Base-by-base conservation (phyloP, 148 eudicot genomes). In the Selenicereus undatus region DNA sequence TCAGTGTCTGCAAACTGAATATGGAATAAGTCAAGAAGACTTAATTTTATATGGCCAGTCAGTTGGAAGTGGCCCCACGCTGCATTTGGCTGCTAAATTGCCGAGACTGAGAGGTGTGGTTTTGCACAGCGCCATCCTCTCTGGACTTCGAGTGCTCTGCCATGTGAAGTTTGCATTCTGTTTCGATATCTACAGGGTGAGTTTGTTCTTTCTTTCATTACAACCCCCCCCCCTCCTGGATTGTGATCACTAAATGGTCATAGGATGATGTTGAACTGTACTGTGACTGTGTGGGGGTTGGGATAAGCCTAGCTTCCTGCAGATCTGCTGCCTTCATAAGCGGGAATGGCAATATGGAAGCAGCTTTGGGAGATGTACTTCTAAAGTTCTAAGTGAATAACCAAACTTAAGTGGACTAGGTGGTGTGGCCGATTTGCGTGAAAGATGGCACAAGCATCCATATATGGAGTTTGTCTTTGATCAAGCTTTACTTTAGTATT, bases 71-170 rank as follows among this genome's bases (percentile, higher is more conserved):
- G 99, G 99, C 48, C 99, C 99, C 70, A 97, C 98, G 30, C 80
- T 97, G 79, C 99, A 97, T 82, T 83, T 97, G 68, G 97, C 99
- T 27, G 88, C 99, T 73, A 88, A 93, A 78, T 84, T 94, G 76
- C 99, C 99, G 43, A 92, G 99, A 84, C 80, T 97, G 85, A 94
- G 99, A 82, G 99, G 99, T n/a, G 98, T 97, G 54, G 97, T 97
- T 89, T 90, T 97, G 86, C 99, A 97, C 80, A 97, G 99, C 84
- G 99, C 94, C 84, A 97, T 97, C 82, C 97, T 97, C 73, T 97
- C 99, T 32, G 99, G 99, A 22, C 97, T 97, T 68, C 97, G 99
- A 74, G 99, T 97, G 22, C 92, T 97, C 71, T 97, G 99, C 84
- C 97, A 88, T 81, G 94, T 91, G 77, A 92, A 91, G 79, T 94